Conservation (phyloP, 768 basidiomycete genomes). For the Chalciporus pseudorubinellus region DNA sequence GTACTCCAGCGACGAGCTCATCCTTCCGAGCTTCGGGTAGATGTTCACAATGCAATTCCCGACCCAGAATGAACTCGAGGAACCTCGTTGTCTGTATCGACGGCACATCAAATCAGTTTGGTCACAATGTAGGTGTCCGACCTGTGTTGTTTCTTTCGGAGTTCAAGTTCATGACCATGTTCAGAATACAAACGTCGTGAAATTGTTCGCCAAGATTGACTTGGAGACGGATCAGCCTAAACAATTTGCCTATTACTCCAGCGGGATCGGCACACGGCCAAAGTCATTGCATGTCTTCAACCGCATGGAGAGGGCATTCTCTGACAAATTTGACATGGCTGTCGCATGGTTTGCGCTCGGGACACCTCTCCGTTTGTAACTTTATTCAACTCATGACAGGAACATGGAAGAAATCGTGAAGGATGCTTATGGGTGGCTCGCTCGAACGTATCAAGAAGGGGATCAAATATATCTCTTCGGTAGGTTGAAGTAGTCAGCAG, state of each 20-base stretch:
- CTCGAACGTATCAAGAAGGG: neutral
- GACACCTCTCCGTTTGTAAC: neutral
- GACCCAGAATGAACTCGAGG: neutral
- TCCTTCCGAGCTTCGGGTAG: neutral
- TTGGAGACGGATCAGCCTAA: conserved; percentile 1
- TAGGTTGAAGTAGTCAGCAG: neutral
- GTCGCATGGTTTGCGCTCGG: conserved; percentile 29
- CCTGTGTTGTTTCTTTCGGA: neutral
- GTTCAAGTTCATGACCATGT: neutral
- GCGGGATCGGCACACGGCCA: conserved; percentile 34
- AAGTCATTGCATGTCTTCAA: conserved; percentile 19
- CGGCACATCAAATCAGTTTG: neutral
- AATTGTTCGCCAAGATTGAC: conserved; percentile 25
- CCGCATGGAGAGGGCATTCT: conserved; percentile 1
- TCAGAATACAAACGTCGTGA: conserved; percentile 33
- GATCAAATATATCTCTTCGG: neutral
- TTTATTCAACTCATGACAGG: conserved; percentile 14
- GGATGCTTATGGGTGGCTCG: neutral
- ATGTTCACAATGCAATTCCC: neutral
- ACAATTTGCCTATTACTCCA: conserved; percentile 35
- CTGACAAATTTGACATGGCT: conserved; percentile 28
- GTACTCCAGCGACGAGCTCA: neutral
- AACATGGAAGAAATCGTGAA: conserved; percentile 34
- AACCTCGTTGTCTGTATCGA: neutral
- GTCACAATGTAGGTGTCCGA: neutral